Evolutionary conservation across 2,329 filamentous ascomycete genomes (phyloP), one percentile per base, ranked within the genome.

Genomic region (Fusarium lateritium): DNA sequence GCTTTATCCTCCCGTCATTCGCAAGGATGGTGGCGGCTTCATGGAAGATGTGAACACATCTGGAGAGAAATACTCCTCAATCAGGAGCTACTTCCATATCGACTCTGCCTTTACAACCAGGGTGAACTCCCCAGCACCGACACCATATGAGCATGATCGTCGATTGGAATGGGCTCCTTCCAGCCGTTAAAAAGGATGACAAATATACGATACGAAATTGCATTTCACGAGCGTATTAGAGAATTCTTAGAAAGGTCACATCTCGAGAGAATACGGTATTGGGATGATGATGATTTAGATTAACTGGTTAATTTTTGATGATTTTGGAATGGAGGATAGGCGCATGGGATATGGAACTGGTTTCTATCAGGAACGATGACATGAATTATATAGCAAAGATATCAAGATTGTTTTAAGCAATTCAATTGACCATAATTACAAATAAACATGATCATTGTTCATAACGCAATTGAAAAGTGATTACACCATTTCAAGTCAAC

Each of bases 111-210:
- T 74, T 45, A 74, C 76, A 34, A 75, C 76, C 7, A 52, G 69
- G 22, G 68, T 75, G 40, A 76, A 73, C 46, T 78, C 77, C n/a
- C 77, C 77, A 7, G 71, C 73, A 14, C 68, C 75, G 6, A 78
- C 77, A 2, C 77, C 77, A 2, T 56, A 73, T 8, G 77, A 78
- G 45, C 66, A 69, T 38, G 71, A 76, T 24, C 78, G 74, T 53
- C 67, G 69, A 34, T 52, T 77, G 17, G 75, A 74, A 57, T 56
- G 44, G 15, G 6, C 61, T 4, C 28, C 53, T 54, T 9, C 22
- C 7, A 70, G 47, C 45, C 44, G 47, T 21, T 60, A 36, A 62
- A 38, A 46, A 45, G 15, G 46, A 60, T 31, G 21, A 44, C 33
- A 31, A 34, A 19, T 47, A 34, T 6, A 47, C 33, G 43, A 42